phyloP scores from a whole-genome alignment of 1,139 yeast species.

The Yamadazyma blattariae region DNA sequence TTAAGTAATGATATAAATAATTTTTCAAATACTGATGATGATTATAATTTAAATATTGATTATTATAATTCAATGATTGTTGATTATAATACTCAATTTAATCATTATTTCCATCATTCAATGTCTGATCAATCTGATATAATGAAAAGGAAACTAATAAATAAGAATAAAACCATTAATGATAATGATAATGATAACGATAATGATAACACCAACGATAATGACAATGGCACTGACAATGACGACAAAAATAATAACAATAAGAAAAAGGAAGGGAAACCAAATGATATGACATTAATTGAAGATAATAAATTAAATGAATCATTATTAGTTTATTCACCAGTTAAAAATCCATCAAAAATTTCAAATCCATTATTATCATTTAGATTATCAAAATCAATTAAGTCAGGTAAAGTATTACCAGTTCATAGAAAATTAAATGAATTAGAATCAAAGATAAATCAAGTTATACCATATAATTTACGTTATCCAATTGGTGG shows the following conservation, averaged over 20 bases:
- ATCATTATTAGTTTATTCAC: conserved; percentile 38
- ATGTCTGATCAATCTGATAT: not conserved
- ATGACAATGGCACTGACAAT: not conserved
- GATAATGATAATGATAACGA: not conserved
- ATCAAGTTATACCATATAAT: conserved; percentile 28
- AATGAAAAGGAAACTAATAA: no score
- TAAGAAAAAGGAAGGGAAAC: not conserved
- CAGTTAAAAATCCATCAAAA: conserved; percentile 20
- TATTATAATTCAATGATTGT: conserved; percentile 34
- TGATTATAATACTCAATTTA: conserved; percentile 29
- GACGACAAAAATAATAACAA: not conserved
- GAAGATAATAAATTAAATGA: conserved; percentile 19
- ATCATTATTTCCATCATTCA: conserved; percentile 13
- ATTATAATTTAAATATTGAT: conserved; percentile 26
- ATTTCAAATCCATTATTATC: conserved; percentile 34
- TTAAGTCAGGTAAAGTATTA: conserved; percentile 31
- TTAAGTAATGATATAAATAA: conserved; percentile 8
- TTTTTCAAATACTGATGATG: conserved; percentile 18
- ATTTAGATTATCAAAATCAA: conserved; percentile 32
- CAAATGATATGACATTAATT: not conserved
- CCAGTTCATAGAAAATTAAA: conserved; percentile 22
- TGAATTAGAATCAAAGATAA: conserved; percentile 9
- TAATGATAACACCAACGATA: no score
- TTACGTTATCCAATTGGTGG: conserved; percentile 59
- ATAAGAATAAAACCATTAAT: not conserved